Conservation (phyloP, 2,329 filamentous ascomycete genomes). For the Plectosphaerella cucumerina region DNA sequence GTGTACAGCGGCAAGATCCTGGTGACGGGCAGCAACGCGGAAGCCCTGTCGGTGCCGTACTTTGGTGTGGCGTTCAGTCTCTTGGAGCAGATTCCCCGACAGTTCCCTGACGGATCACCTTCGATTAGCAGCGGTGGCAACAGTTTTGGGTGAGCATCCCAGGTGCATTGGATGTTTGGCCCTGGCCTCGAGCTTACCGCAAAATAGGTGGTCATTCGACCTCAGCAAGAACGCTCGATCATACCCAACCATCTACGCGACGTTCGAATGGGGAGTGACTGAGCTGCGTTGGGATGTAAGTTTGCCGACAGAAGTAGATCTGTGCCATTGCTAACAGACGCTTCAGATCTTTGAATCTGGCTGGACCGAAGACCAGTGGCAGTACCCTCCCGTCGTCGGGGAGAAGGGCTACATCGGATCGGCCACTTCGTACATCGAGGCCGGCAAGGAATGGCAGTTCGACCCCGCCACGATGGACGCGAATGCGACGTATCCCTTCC, state of each 20-base stretch:
- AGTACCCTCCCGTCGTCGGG: constrained; percentile 32
- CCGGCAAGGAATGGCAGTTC: constrained; percentile 26
- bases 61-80: not conserved
- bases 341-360: constrained; percentile 27
- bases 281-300: constrained; percentile 1
- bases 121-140: not conserved
- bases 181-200: not conserved
- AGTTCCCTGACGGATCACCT: not conserved
- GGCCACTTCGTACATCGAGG: constrained; percentile 30
- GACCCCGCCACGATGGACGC: constrained; percentile 27
- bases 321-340: not conserved
- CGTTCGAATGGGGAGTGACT: not conserved
- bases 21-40: not conserved
- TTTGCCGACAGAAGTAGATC: too few relatives aligned
- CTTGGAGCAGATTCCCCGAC: not conserved
- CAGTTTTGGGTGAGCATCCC: not conserved
- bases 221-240: not conserved
- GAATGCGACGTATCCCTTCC: constrained; percentile 32
- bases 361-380: constrained; percentile 34
- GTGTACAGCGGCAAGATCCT: constrained; percentile 1
- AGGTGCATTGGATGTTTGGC: not conserved
- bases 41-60: not conserved
- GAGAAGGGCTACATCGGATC: constrained; percentile 34
- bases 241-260: not conserved
- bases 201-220: not conserved